These are phyloP conservation scores for Botrytis squamosa DNA, from an alignment of 2,329 filamentous ascomycete species.

Conservation along the genomic window DNA sequence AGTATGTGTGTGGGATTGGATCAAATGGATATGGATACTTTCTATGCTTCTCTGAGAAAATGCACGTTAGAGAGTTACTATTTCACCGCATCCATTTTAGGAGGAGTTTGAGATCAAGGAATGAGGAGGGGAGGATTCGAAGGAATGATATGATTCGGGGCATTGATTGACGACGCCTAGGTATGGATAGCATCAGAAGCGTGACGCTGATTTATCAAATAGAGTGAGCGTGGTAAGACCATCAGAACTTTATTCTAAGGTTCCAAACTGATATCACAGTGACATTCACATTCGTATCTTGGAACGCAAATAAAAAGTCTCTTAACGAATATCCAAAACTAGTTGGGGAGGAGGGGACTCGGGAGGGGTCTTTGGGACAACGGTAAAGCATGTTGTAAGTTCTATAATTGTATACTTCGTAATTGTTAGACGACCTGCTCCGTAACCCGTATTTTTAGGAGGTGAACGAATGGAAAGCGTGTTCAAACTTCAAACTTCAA, in stretches of 20 bases:
- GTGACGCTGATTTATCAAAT: slow-evolving; percentile 11
- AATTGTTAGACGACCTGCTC: not conserved
- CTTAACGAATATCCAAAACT: not conserved
- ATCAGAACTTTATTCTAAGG: not conserved
- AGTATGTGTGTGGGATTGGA: not conserved
- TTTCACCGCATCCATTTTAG: slow-evolving; percentile 19
- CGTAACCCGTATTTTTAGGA: not conserved
- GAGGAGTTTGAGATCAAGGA: slow-evolving; percentile 9
- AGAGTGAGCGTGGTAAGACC: slow-evolving; percentile 5
- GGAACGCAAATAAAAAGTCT: not conserved
- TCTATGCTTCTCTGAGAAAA: not conserved
- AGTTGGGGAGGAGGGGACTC: not conserved
- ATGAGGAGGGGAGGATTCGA: not conserved
- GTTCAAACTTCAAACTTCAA: not conserved
- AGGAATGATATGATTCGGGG: not conserved
- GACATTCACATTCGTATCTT: slow-evolving; percentile 3
- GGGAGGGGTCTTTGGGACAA: not conserved
- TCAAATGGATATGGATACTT: not conserved
- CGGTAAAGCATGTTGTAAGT: not conserved
- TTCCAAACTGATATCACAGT: not conserved
- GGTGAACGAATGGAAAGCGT: not conserved
- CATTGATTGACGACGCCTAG: slow-evolving; percentile 1
- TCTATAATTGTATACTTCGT: not conserved
- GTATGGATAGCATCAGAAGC: not conserved
- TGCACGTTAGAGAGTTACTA: not conserved